Base-by-base conservation (phyloP, 2,329 filamentous ascomycete species). In the Didymella lethalis region DNA sequence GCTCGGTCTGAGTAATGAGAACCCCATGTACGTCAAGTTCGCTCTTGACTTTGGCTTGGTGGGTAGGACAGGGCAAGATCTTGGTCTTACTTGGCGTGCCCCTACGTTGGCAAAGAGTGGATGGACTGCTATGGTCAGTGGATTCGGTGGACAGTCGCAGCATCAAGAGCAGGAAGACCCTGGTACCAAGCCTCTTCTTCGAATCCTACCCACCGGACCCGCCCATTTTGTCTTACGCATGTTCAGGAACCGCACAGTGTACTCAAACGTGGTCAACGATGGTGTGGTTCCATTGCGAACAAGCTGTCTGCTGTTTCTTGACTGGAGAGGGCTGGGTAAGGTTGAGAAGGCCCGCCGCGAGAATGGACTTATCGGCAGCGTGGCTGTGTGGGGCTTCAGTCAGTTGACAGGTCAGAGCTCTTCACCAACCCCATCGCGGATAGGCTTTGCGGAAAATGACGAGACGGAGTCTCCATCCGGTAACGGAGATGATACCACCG, bases 201-300 rank as follows among this genome's bases (percentile, higher is more conserved):
- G 94, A 20, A 96, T 98, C 63, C 79, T 98, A 25, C 94, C 95
- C 0, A 96, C 92, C 7, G 94, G 94, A 0, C 93, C 94, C 16
- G 95, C 94, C 7, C 93, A 97, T 75, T 86, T 87, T 54, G 94
- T 93, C 1, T 79, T 98, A 40, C 89, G 90, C 73, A 92, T 91
- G 78, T 98, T 98, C 76, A 84, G 92, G 23, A 96, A 96, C 74
- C 85, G 94, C 16, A 98, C 95, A 0, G 84, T 97, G 1, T 98
- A 98, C 75, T 97, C 93, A 2, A 98, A 98, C 70, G 93, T 98
- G 12, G 94, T 98, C 66, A 98, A 98, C 72, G 94, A 98, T 77
- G 94, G 93, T 3, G 97, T 99, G 66, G 95, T 99, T 4, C 95
- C 95, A 2, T 80, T 99, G 32, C 88, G 95, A 23, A 99, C 95